Conservation (phyloP, 495 filamentous ascomycete species). For the Aspergillus taichungensis region DNA sequence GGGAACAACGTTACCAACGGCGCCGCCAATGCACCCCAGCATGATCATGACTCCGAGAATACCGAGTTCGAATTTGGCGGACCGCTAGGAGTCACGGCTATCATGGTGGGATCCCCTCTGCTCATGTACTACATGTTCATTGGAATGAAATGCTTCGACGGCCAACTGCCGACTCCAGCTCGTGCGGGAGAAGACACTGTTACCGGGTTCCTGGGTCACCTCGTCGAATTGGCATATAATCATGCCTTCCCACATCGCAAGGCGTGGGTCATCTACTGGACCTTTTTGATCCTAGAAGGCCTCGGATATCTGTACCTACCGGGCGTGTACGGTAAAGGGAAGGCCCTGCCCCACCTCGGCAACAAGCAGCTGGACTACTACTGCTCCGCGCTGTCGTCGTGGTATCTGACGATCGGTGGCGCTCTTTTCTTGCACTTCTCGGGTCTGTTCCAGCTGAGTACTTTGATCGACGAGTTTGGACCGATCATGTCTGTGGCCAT, state of each 20-base stretch:
- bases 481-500: constrained; percentile 81
- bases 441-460: constrained; percentile 75
- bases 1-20: not conserved
- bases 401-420: constrained; percentile 70
- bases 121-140: constrained; percentile 99
- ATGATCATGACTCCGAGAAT: constrained; percentile 46
- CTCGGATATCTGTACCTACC: constrained; percentile 69
- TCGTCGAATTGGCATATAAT: constrained; percentile 58
- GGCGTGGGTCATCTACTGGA: constrained; percentile 86
- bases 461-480: constrained; percentile 82
- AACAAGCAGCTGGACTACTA: constrained; percentile 77
- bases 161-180: constrained; percentile 58
- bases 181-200: constrained; percentile 44
- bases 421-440: constrained; percentile 59
- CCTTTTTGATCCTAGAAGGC: constrained; percentile 66
- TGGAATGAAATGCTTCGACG: constrained; percentile 81
- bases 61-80: constrained; percentile 80
- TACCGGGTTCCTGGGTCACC: constrained; percentile 53
- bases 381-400: constrained; percentile 72
- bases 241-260: constrained; percentile 64
- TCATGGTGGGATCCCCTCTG: constrained; percentile 83
- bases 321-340: constrained; percentile 69
- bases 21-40: not conserved
- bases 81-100: constrained; percentile 53
- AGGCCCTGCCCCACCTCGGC: constrained; percentile 66